Base-by-base conservation (phyloP, 2,329 filamentous ascomycete genomes). In the Graphilbum sp. region DNA sequence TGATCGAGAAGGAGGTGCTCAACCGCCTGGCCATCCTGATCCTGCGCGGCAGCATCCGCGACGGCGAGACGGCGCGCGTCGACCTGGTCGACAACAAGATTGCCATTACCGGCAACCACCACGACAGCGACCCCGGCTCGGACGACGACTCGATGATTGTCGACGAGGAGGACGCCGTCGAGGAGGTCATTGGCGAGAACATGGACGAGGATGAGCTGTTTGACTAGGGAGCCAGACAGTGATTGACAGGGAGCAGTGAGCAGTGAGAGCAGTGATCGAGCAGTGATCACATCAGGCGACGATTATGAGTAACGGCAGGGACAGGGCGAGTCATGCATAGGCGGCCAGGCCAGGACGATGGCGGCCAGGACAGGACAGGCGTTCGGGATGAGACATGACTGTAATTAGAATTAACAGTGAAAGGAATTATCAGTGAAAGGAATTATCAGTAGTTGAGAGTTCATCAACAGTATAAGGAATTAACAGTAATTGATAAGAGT, bases 1-100 rank as follows among this genome's bases (percentile, higher is more conserved):
- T 98, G 42, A 95, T 98, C 49, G 90, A 98, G 65, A 90, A 90
- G 61, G 90, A 98, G 59, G 85, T 98, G 3, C 75, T 98, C 51
- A 98, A 98, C 60, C 77, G 79, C 36, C 65, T 98, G 45, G 90
- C 90, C 2, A 82, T 98, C 31, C 70, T 96, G 45, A 92, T 98
- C 45, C 68, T 98, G 19, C 74, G 86, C 45, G 85, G 85, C 45
- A 76, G 72, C 39, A 78, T 98, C 54, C 74, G 70, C 48, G 88
- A 98, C 47, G 87, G 87, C 32, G 90, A 98, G 62, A 62, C 59
- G 2, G 90, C 90, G 1, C 67, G 72, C 20, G 84, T 96, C 19
- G 75, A 83, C 34, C 67, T 96, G 43, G 70, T 79, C 23, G 75
- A 85, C 45, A 82, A 83, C 34, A 82, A 83, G 55, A 78, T 96